These are phyloP conservation scores for Eutreptiella sp. DNA, from an alignment of 208 protist species.

Conservation along the genomic window DNA sequence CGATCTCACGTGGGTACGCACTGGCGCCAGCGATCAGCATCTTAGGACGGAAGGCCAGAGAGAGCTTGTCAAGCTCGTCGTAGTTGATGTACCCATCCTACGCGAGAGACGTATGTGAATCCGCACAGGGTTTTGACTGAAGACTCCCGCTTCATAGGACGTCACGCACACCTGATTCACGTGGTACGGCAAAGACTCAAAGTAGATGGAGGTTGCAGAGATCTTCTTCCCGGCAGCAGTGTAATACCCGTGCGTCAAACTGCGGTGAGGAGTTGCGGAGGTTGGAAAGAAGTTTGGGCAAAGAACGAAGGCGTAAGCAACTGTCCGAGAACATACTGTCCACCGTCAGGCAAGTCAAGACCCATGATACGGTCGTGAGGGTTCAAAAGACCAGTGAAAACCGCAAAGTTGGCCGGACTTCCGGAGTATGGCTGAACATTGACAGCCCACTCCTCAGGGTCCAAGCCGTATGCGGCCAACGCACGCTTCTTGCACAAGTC, in stretches of 20 bases:
- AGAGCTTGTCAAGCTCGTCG: constrained; percentile 73
- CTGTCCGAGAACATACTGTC: too few species aligned
- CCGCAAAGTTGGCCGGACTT: constrained; percentile 95
- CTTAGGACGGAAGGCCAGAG: constrained; percentile 84
- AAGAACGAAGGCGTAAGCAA: background rate
- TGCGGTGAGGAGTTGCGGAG: too few species aligned
- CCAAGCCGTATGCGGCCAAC: constrained; percentile 84
- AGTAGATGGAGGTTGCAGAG: constrained; percentile 94
- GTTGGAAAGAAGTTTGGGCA: too few species aligned
- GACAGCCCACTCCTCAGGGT: constrained; percentile 91
- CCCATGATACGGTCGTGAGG: constrained; percentile 98
- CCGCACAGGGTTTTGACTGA: background rate
- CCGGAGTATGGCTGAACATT: constrained; percentile 99
- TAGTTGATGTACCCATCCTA: constrained; percentile 92
- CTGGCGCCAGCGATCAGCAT: constrained; percentile 91
- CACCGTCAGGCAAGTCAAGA: constrained; percentile 74
- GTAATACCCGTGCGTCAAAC: constrained; percentile 98
- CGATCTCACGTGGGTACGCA: constrained; percentile 94
- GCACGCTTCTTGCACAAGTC: constrained; percentile 78
- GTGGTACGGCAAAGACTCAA: constrained; percentile 94
- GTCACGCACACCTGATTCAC: too few species aligned
- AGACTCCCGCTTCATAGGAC: too few species aligned
- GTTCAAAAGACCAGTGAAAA: constrained; percentile 89
- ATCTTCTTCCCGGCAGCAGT: constrained; percentile 92
- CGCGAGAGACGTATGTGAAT: background rate